A percentile compares a stretch with the other conserved stretches of the same genome.
Evolutionary conservation across 2,329 filamentous ascomycete genomes (phyloP).

Genomic region (Stachybotrys elegans): DNA sequence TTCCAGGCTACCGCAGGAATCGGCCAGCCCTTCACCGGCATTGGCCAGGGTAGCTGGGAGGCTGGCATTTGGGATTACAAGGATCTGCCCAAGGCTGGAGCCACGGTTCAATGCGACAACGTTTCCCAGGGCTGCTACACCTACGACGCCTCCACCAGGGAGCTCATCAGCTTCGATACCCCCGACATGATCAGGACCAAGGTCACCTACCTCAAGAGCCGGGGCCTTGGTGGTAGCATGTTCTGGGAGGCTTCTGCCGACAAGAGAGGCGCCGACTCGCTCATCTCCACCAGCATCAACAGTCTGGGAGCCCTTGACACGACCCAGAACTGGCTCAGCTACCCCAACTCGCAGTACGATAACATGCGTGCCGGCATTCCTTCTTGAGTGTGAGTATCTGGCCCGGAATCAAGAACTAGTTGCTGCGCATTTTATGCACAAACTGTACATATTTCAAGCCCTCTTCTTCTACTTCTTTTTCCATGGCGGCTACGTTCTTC

Average conservation of each 20-base stretch:
- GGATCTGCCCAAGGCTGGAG: slow-evolving; percentile 59
- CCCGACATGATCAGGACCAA: slow-evolving; percentile 56
- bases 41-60: slow-evolving; percentile 68
- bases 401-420: background rate
- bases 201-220: slow-evolving; percentile 56
- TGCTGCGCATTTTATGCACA: background rate
- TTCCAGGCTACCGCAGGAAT: slow-evolving; percentile 51
- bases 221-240: slow-evolving; percentile 70
- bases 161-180: slow-evolving; percentile 70
- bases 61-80: slow-evolving; percentile 78
- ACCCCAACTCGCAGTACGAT: slow-evolving; percentile 48
- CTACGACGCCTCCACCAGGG: slow-evolving; percentile 55
- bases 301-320: slow-evolving; percentile 36
- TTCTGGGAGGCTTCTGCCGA: slow-evolving; percentile 81
- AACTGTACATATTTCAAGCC: background rate
- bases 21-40: slow-evolving; percentile 57
- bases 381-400: background rate
- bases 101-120: slow-evolving; percentile 52
- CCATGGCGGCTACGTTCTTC: too few relatives aligned
- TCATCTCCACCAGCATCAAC: slow-evolving; percentile 50
- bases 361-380: slow-evolving; percentile 36
- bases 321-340: slow-evolving; percentile 44
- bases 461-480: too few relatives aligned
- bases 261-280: slow-evolving; percentile 49
- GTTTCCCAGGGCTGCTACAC: slow-evolving; percentile 62